phyloP scores from a whole-genome alignment of 1,284 basidiomycete species.

The Veloboletus limbatus region DNA sequence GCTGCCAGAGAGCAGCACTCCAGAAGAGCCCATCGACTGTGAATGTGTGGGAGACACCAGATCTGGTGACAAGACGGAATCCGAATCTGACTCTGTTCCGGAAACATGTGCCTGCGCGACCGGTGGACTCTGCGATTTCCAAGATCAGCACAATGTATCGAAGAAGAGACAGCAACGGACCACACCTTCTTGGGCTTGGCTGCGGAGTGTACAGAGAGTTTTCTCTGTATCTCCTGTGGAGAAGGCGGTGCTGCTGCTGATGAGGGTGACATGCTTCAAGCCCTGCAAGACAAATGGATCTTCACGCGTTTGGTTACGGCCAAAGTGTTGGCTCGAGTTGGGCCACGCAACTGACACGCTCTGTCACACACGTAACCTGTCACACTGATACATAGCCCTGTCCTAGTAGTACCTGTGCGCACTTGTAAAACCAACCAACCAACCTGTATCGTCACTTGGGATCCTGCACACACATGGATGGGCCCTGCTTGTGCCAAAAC shows the following conservation, averaged over 20 bases:
- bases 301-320: conserved; percentile 12
- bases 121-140: conserved; percentile 31
- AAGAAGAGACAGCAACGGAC: background rate
- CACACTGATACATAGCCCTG: conserved; percentile 12
- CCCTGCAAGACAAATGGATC: background rate
- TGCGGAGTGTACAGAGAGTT: conserved; percentile 75
- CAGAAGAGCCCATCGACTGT: conserved; percentile 28
- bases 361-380: conserved; percentile 29
- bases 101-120: conserved; percentile 50
- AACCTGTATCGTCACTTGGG: no score
- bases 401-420: no score
- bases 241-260: conserved; percentile 70
- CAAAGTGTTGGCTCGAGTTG: conserved; percentile 10
- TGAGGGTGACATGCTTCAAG: conserved; percentile 44
- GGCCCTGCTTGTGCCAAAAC: no score
- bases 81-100: conserved; percentile 85
- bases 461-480: no score
- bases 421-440: no score
- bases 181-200: conserved; percentile 46
- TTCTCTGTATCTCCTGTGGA: conserved; percentile 82
- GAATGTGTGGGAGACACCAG: conserved; percentile 38
- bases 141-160: conserved; percentile 12
- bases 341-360: conserved; percentile 14
- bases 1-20: conserved; percentile 35
- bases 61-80: conserved; percentile 65